These are phyloP conservation scores for Peniophora sp. DNA, from an alignment of 1,284 basidiomycete species.

Conservation along the genomic window DNA sequence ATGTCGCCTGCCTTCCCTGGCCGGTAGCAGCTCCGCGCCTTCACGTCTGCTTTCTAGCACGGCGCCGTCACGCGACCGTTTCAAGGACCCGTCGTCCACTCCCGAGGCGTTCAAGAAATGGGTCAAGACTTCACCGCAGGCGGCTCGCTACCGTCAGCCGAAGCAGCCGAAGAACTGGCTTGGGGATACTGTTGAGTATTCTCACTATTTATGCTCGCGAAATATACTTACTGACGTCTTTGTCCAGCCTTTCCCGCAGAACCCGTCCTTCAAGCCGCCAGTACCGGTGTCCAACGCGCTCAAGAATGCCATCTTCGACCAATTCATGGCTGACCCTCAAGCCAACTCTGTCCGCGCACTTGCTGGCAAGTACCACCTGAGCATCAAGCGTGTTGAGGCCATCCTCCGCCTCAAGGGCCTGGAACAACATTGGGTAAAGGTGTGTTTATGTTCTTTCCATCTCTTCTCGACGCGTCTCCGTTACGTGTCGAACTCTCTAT, in stretches of 20 bases:
- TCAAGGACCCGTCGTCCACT: no score
- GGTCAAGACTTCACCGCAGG: no score
- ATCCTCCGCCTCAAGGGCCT: slow-evolving; percentile 74
- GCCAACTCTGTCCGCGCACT: slow-evolving; percentile 53
- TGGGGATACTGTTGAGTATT: slow-evolving; percentile 34
- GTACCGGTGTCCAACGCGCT: slow-evolving; percentile 60
- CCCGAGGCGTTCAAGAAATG: no score
- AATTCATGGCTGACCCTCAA: slow-evolving; percentile 50
- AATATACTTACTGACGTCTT: slow-evolving; percentile 1
- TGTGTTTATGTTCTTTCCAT: slow-evolving; percentile 27
- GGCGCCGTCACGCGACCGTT: no score
- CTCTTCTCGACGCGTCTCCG: slow-evolving; percentile 6
- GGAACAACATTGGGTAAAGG: slow-evolving; percentile 63
- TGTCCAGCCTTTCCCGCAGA: slow-evolving; percentile 71
- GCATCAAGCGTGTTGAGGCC: slow-evolving; percentile 71
- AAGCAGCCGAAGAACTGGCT: slow-evolving; percentile 48
- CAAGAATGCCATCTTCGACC: slow-evolving; percentile 44
- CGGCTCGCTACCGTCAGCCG: slow-evolving; percentile 16
- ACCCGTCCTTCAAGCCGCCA: slow-evolving; percentile 72
- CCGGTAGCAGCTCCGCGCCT: no score
- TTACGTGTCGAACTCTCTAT: slow-evolving; percentile 18
- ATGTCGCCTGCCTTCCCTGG: no score
- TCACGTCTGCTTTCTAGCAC: no score
- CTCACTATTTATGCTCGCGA: no score
- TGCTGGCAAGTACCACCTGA: slow-evolving; percentile 51